phyloP scores from a whole-genome alignment of 176 grass and related monocot species.

The Otatea glauca region DNA sequence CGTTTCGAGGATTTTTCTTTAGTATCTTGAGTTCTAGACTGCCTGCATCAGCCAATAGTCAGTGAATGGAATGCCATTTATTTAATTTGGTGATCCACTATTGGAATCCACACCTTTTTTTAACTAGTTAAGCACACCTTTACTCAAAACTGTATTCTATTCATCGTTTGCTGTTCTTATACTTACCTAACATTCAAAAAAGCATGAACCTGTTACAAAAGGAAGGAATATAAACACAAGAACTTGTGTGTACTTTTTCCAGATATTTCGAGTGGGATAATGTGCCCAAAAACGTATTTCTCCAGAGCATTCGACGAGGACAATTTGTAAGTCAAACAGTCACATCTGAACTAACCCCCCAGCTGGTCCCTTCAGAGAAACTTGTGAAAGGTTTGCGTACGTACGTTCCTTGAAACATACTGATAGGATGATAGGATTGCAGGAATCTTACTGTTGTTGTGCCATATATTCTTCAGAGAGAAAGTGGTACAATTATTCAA shows the following conservation, averaged over 20 bases:
- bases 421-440: not conserved
- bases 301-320: not conserved
- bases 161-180: not conserved
- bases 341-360: not conserved
- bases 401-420: not conserved
- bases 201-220: not conserved
- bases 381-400: conserved; percentile 20
- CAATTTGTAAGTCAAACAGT: not conserved
- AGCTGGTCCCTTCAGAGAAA: not conserved
- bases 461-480: conserved; percentile 25
- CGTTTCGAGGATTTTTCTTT: not conserved
- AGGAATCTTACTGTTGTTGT: conserved; percentile 3
- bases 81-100: not conserved
- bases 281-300: not conserved
- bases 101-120: not conserved
- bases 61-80: conserved; percentile 7
- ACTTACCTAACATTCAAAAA: not conserved
- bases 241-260: too few species aligned
- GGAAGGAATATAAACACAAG: not conserved
- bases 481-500: conserved; percentile 42
- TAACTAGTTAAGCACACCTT: not conserved
- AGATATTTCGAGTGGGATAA: not conserved
- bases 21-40: not conserved
- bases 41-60: not conserved
- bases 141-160: not conserved